Conservation (phyloP, 192 early-diverging fungal genomes). For the Coemansia sp. region DNA sequence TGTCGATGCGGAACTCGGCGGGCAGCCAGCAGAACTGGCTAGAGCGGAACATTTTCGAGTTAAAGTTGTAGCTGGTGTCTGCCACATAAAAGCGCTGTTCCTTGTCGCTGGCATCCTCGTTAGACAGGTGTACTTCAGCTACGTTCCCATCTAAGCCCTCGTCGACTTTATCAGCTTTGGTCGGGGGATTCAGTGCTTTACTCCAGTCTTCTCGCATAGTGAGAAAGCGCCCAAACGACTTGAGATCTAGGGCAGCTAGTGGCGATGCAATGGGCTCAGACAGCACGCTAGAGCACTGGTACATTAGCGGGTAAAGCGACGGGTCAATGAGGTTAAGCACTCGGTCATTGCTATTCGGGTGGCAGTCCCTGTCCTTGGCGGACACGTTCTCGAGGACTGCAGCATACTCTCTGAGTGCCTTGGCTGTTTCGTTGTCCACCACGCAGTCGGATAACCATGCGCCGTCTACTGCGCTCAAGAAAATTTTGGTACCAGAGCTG, state of each 20-base stretch:
- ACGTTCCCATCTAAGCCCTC: not conserved
- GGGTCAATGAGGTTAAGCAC: conserved; percentile 60
- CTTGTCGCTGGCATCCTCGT: not conserved
- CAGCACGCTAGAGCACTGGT: conserved; percentile 21
- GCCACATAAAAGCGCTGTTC: conserved; percentile 2
- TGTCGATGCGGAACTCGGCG: conserved; percentile 60
- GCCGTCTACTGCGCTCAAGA: conserved; percentile 33
- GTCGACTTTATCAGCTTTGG: not conserved
- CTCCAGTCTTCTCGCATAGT: conserved; percentile 18
- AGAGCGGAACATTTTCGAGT: not conserved
- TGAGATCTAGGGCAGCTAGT: conserved; percentile 23
- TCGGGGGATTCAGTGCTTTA: not conserved
- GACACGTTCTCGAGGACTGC: conserved; percentile 43
- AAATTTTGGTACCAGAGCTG: conserved; percentile 17
- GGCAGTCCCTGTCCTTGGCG: conserved; percentile 43
- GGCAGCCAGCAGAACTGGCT: conserved; percentile 63
- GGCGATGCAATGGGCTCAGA: conserved; percentile 29
- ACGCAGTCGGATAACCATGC: conserved; percentile 46
- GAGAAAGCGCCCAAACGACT: conserved; percentile 33
- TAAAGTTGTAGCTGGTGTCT: not conserved
- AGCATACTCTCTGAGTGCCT: conserved; percentile 29
- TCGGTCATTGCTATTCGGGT: conserved; percentile 47
- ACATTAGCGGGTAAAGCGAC: conserved; percentile 56
- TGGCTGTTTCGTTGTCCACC: conserved; percentile 17
- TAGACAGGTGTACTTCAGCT: not conserved